These are phyloP conservation scores for Phtheirospermum japonicum DNA, from an alignment of 257 asterid species.

Conservation along the genomic window DNA sequence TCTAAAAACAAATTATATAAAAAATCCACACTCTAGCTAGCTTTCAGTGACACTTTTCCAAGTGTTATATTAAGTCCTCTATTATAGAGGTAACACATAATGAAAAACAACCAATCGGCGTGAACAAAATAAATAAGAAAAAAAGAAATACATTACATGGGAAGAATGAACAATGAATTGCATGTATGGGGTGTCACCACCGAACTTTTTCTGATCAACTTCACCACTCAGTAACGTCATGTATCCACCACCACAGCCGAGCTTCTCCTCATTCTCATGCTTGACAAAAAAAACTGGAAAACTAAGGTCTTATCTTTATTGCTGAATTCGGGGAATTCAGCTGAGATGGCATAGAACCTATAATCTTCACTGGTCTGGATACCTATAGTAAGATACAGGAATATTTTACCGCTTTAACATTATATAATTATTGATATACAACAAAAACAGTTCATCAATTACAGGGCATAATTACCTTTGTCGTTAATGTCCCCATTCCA, in stretches of 20 bases:
- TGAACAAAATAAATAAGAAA: neutral
- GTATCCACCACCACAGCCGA: conserved; percentile 98
- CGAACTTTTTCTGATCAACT: too few species aligned
- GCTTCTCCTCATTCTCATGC: conserved; percentile 96
- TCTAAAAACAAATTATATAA: too few species aligned
- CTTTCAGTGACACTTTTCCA: too few species aligned
- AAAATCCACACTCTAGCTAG: too few species aligned
- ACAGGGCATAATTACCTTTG: too few species aligned
- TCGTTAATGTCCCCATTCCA: conserved; percentile 77
- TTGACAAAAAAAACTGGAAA: conserved; percentile 81
- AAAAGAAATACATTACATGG: neutral
- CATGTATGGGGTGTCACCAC: conserved; percentile 25
- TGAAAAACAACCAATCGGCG: neutral
- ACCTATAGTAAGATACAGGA: conserved; percentile 41
- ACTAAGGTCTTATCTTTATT: too few species aligned
- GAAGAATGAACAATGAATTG: neutral
- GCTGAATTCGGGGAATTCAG: too few species aligned
- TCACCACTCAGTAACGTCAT: conserved; percentile 84
- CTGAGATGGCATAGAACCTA: too few species aligned
- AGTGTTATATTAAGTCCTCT: too few species aligned
- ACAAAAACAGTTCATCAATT: conserved; percentile 21
- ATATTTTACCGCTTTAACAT: neutral
- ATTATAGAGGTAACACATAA: too few species aligned
- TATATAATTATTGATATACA: neutral
- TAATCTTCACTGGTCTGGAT: too few species aligned